Evolutionary conservation across 2,329 filamentous ascomycete species (phyloP).

Genomic region (Tolypocladium cylindrosporum): DNA sequence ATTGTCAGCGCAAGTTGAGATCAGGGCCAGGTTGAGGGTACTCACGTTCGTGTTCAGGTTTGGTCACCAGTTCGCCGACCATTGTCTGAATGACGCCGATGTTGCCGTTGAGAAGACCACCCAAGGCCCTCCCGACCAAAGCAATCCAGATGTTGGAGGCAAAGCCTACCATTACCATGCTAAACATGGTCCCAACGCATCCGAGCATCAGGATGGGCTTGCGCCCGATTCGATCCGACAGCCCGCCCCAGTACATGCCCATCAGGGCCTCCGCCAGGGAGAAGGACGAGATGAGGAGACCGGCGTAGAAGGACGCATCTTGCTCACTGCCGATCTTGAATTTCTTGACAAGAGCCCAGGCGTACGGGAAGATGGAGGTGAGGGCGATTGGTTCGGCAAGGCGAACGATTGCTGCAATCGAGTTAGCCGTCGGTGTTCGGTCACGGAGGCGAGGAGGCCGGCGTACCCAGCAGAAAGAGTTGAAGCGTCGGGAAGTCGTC

Average conservation of each 20-base stretch:
- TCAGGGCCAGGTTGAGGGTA: slow-evolving; percentile 11
- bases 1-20: slow-evolving; percentile 7
- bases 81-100: slow-evolving; percentile 88
- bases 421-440: slow-evolving; percentile 8
- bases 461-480: slow-evolving; percentile 73
- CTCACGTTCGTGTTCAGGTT: slow-evolving; percentile 77
- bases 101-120: slow-evolving; percentile 82
- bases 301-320: slow-evolving; percentile 81
- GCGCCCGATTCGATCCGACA: slow-evolving; percentile 73
- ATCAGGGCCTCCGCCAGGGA: slow-evolving; percentile 73
- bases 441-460: not conserved
- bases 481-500: slow-evolving; percentile 74
- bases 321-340: slow-evolving; percentile 61
- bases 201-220: slow-evolving; percentile 79
- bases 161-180: slow-evolving; percentile 74
- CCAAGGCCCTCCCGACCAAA: slow-evolving; percentile 62
- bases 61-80: slow-evolving; percentile 79
- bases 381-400: slow-evolving; percentile 87
- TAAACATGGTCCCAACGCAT: slow-evolving; percentile 72
- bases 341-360: slow-evolving; percentile 71
- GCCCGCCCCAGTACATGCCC: slow-evolving; percentile 77
- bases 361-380: slow-evolving; percentile 89
- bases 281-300: slow-evolving; percentile 78
- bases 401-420: slow-evolving; percentile 67
- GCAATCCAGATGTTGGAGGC: slow-evolving; percentile 78